A percentile compares a stretch with the other conserved stretches of the same genome.
Conservation (phyloP, 2,329 filamentous ascomycete genomes). For the Paecilomyces formosus region DNA sequence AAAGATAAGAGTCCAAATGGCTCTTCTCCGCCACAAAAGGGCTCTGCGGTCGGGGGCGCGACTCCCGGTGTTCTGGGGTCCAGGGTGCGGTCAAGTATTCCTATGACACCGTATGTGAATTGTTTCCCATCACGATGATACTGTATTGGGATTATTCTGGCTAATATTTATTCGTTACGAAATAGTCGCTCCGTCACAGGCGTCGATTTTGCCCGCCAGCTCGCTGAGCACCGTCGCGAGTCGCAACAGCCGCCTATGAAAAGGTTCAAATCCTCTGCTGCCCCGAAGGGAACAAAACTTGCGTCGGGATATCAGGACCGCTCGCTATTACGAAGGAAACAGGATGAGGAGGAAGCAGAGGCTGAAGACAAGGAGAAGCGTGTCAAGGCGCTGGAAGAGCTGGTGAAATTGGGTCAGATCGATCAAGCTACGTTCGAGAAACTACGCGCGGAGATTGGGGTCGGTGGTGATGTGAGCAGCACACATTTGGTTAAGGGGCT, state of each 20-base stretch:
- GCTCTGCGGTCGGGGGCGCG: conserved; percentile 30
- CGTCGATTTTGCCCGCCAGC: conserved; percentile 73
- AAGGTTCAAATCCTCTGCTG: conserved; percentile 65
- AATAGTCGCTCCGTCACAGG: conserved; percentile 58
- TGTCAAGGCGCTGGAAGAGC: conserved; percentile 71
- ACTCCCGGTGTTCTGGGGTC: conserved; percentile 61
- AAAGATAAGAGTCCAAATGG: not conserved
- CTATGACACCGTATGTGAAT: conserved; percentile 77
- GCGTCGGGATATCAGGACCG: conserved; percentile 79
- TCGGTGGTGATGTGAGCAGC: conserved; percentile 70
- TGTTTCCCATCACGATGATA: not conserved
- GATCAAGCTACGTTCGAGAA: conserved; percentile 71
- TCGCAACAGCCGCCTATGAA: conserved; percentile 52
- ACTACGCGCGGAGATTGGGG: conserved; percentile 62
- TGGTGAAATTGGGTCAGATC: conserved; percentile 76
- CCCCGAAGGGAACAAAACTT: conserved; percentile 75
- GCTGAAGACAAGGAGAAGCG: conserved; percentile 54
- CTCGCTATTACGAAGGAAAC: conserved; percentile 50
- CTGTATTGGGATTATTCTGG: not conserved
- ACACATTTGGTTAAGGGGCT: conserved; percentile 90
- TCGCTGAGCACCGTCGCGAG: conserved; percentile 63
- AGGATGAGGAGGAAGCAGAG: conserved; percentile 42
- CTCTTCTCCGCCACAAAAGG: conserved; percentile 6
- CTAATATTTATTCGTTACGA: not conserved
- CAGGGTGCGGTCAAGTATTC: conserved; percentile 70